Conservation (phyloP, 352 stramenopile species). For the Phytophthora melonis region DNA sequence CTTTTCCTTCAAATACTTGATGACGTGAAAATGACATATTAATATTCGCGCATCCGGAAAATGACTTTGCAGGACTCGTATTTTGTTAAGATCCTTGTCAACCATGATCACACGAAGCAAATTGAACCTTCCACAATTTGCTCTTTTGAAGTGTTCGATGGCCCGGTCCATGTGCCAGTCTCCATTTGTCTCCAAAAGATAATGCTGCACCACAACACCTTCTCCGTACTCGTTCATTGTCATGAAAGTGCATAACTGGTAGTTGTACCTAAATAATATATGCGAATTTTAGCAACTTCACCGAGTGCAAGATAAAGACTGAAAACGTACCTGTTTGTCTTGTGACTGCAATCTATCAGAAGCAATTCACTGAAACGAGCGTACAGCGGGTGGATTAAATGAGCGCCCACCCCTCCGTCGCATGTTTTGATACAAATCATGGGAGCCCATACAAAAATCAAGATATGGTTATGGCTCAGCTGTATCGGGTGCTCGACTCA, state of each 20-base stretch:
- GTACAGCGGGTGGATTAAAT: no score
- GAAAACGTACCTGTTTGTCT: background rate
- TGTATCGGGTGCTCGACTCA: no score
- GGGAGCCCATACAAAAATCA: no score
- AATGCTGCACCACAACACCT: background rate
- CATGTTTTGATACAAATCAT: no score
- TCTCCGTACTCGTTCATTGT: background rate
- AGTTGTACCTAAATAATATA: background rate
- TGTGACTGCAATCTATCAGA: background rate
- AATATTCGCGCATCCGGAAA: background rate
- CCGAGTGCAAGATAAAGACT: no score
- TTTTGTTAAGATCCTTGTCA: background rate
- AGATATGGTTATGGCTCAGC: no score
- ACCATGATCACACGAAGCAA: background rate
- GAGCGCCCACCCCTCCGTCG: no score
- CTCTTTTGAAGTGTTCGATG: background rate
- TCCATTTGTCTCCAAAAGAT: background rate
- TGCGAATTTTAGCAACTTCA: no score
- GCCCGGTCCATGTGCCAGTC: background rate
- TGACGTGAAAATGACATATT: conserved; percentile 26
- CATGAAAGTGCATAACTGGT: background rate
- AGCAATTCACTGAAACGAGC: background rate
- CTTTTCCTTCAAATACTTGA: conserved; percentile 28
- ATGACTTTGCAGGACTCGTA: no score
- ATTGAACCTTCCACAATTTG: no score